Evolutionary conservation across 805 yeast genomes (phyloP).

Genomic region (Zygotorulaspora chibaensis): DNA sequence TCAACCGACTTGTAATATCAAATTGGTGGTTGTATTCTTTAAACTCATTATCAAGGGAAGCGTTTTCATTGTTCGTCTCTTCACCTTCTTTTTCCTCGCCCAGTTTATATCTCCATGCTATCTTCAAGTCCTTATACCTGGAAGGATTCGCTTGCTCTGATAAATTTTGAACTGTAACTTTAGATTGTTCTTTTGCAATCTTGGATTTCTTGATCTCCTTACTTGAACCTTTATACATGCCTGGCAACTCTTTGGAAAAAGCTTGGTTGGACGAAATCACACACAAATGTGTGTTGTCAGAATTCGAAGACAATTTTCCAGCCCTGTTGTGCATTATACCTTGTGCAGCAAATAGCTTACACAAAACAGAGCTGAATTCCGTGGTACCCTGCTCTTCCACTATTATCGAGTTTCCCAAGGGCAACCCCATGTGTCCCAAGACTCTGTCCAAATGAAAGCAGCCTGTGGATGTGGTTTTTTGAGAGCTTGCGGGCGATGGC

Average conservation of each 20-base stretch:
- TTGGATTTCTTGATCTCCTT: constrained; percentile 61
- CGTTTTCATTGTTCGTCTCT: constrained; percentile 17
- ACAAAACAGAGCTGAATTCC: constrained; percentile 70
- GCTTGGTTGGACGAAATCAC: constrained; percentile 53
- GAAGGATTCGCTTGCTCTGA: constrained; percentile 35
- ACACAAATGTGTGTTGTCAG: constrained; percentile 52
- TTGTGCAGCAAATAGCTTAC: constrained; percentile 69
- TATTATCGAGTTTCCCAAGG: constrained; percentile 65
- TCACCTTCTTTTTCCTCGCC: constrained; percentile 32
- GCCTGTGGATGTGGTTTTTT: constrained; percentile 77
- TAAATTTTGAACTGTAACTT: constrained; percentile 65
- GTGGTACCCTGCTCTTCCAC: constrained; percentile 86
- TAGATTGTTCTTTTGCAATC: constrained; percentile 53
- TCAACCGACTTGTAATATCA: constrained; percentile 67
- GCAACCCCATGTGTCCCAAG: constrained; percentile 79
- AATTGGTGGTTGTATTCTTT: constrained; percentile 62
- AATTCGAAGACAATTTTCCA: constrained; percentile 20
- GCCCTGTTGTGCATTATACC: constrained; percentile 64
- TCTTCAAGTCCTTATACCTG: constrained; percentile 54
- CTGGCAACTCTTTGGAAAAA: constrained; percentile 75
- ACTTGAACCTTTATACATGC: constrained; percentile 63
- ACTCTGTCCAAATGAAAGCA: constrained; percentile 68
- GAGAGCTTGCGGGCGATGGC: constrained; percentile 72
- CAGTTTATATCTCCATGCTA: constrained; percentile 90
- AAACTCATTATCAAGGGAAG: constrained; percentile 32